Conservation (phyloP, 768 basidiomycete species). For the Cyclocybe aegerita region DNA sequence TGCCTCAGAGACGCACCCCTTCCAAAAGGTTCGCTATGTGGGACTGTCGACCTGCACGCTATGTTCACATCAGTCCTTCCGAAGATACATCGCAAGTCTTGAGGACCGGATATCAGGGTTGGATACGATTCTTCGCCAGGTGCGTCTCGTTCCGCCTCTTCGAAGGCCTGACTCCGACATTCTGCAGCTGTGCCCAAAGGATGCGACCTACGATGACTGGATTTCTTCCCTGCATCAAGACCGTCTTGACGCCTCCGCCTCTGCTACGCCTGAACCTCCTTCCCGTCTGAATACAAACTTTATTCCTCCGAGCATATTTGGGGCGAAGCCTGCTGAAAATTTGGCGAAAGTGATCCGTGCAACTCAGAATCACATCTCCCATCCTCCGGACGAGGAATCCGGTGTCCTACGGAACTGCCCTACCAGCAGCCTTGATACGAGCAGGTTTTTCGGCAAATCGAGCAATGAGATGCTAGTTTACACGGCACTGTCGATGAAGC, state of each 20-base stretch:
- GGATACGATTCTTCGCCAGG: slow-evolving; percentile 52
- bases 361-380: neutral
- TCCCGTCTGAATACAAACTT: slow-evolving; percentile 11
- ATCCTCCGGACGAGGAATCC: slow-evolving; percentile 19
- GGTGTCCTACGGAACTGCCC: slow-evolving; percentile 37
- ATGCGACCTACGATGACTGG: slow-evolving; percentile 58
- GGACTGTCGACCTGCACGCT: neutral
- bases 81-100: slow-evolving; percentile 56
- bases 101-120: slow-evolving; percentile 61
- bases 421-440: slow-evolving; percentile 34
- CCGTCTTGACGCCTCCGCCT: slow-evolving; percentile 14
- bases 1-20: slow-evolving; percentile 52
- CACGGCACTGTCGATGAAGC: slow-evolving; percentile 58
- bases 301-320: slow-evolving; percentile 25
- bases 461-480: slow-evolving; percentile 54
- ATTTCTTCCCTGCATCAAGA: slow-evolving; percentile 29
- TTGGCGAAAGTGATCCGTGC: slow-evolving; percentile 11
- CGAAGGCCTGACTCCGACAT: neutral
- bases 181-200: slow-evolving; percentile 61
- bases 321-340: slow-evolving; percentile 31
- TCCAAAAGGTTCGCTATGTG: slow-evolving; percentile 47
- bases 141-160: slow-evolving; percentile 17
- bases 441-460: slow-evolving; percentile 55
- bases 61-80: neutral
- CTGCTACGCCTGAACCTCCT: slow-evolving; percentile 18